A percentile compares a stretch with the other conserved stretches of the same genome.
Conservation (phyloP, 1,284 basidiomycete species). For the Rhodotorula sp. region DNA sequence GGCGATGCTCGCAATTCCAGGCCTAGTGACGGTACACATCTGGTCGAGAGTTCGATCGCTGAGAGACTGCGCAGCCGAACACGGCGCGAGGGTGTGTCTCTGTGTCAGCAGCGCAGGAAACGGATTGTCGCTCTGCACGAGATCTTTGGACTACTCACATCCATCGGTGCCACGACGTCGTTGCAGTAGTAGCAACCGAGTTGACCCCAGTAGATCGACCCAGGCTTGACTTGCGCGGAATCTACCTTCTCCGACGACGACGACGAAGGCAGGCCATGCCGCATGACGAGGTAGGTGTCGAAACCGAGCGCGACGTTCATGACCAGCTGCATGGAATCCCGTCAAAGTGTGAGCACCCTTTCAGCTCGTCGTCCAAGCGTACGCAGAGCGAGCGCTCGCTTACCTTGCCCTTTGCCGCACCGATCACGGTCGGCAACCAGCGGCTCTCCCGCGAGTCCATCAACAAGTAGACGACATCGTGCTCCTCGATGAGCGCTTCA, state of each 20-base stretch:
- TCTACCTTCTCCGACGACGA: slow-evolving; percentile 42
- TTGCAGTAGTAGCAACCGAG: slow-evolving; percentile 98
- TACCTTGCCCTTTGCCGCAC: slow-evolving; percentile 77
- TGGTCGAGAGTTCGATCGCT: slow-evolving; percentile 94
- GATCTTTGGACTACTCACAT: slow-evolving; percentile 57
- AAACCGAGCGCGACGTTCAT: slow-evolving; percentile 95
- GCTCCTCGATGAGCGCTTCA: slow-evolving; percentile 72
- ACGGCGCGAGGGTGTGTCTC: neutral
- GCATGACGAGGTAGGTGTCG: slow-evolving; percentile 94
- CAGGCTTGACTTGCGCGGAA: neutral
- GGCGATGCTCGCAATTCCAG: slow-evolving; percentile 89
- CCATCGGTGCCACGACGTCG: slow-evolving; percentile 92
- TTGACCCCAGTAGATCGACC: slow-evolving; percentile 34
- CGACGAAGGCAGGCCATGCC: slow-evolving; percentile 66
- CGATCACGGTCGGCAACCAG: slow-evolving; percentile 90
- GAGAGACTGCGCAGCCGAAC: slow-evolving; percentile 62
- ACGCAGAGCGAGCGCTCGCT: neutral
- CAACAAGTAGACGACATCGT: slow-evolving; percentile 88
- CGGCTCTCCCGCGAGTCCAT: slow-evolving; percentile 97
- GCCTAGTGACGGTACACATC: slow-evolving; percentile 99
- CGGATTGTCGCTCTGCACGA: neutral
- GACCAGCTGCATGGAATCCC: slow-evolving; percentile 61
- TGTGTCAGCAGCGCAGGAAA: neutral
- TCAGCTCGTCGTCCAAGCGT: neutral
- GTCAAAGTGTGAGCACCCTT: neutral